Evolutionary conservation across 2,329 filamentous ascomycete genomes (phyloP).

Genomic region (Aspergillus piperis): DNA sequence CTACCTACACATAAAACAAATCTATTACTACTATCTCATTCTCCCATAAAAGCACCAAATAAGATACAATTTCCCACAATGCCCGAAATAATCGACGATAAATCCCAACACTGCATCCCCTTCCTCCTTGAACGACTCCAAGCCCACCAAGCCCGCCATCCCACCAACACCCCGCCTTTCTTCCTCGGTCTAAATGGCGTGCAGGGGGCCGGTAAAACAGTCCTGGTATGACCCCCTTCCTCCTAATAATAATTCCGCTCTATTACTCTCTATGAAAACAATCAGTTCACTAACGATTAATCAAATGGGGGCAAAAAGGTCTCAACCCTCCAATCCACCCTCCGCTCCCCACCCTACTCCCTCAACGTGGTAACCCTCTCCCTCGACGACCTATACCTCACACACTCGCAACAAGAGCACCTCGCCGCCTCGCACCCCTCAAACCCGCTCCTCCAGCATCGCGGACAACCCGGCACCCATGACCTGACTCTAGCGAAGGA

Average conservation of each 20-base stretch:
- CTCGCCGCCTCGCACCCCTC: constrained; percentile 66
- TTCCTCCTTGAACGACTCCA: constrained; percentile 68
- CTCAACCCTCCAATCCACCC: constrained; percentile 61
- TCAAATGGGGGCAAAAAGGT: constrained; percentile 44
- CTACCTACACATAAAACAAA: neutral
- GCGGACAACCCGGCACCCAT: constrained; percentile 83
- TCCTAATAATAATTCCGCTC: neutral
- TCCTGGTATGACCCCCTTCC: constrained; percentile 58
- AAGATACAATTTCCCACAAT: constrained; percentile 33
- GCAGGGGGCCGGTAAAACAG: constrained; percentile 91
- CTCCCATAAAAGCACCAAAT: neutral
- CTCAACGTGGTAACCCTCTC: constrained; percentile 71
- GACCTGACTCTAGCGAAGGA: constrained; percentile 66
- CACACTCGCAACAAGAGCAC: constrained; percentile 65
- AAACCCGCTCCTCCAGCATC: constrained; percentile 76
- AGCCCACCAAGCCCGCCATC: constrained; percentile 49
- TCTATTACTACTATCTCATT: neutral
- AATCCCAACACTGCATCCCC: constrained; percentile 73
- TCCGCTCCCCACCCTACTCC: constrained; percentile 59
- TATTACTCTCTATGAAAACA: too few species aligned
- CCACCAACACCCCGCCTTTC: constrained; percentile 61
- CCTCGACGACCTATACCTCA: constrained; percentile 88
- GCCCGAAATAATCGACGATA: constrained; percentile 69
- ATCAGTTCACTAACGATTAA: too few species aligned
- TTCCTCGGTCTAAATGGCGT: constrained; percentile 88